Evolutionary conservation across 1,139 yeast species (phyloP).

Genomic region (Hyphopichia khmerensis): DNA sequence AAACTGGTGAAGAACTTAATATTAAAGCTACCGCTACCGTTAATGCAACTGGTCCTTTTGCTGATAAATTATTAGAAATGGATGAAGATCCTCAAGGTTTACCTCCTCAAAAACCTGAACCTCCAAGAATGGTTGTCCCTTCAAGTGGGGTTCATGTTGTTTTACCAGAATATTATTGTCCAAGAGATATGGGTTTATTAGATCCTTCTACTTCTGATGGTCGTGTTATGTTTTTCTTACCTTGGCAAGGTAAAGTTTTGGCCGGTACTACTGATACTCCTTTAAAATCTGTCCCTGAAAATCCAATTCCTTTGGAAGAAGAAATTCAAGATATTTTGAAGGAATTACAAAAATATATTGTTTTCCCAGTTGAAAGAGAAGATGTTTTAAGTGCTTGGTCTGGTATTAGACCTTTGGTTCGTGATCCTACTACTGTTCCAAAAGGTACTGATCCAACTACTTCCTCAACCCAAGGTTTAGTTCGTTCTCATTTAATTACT

Average conservation of each 20-base stretch:
- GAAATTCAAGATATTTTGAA: conserved; percentile 86
- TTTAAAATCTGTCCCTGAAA: conserved; percentile 69
- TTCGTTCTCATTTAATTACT: conserved; percentile 83
- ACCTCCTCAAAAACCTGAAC: conserved; percentile 50
- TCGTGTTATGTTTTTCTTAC: conserved; percentile 93
- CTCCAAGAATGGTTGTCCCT: conserved; percentile 85
- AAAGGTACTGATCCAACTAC: conserved; percentile 42
- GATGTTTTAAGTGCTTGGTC: conserved; percentile 97
- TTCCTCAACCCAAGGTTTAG: conserved; percentile 75
- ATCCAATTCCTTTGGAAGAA: conserved; percentile 85
- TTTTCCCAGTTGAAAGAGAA: conserved; percentile 83
- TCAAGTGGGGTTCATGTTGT: conserved; percentile 93
- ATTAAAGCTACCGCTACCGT: conserved; percentile 74
- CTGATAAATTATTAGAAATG: conserved; percentile 83
- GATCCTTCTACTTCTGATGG: conserved; percentile 95
- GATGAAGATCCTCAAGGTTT: conserved; percentile 70
- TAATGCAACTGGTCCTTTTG: conserved; percentile 94
- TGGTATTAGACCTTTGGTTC: conserved; percentile 92
- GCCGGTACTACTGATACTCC: conserved; percentile 97
- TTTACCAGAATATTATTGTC: conserved; percentile 90
- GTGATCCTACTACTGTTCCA: conserved; percentile 70
- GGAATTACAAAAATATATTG: conserved; percentile 87
- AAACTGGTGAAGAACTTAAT: conserved; percentile 60
- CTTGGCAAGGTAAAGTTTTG: conserved; percentile 96
- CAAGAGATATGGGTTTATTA: conserved; percentile 81